Percentiles rank a stretch among this genome's conserved stretches.
Evolutionary conservation across 2,329 filamentous ascomycete genomes (phyloP).

Genomic region (Aspergillus aculeatus): DNA sequence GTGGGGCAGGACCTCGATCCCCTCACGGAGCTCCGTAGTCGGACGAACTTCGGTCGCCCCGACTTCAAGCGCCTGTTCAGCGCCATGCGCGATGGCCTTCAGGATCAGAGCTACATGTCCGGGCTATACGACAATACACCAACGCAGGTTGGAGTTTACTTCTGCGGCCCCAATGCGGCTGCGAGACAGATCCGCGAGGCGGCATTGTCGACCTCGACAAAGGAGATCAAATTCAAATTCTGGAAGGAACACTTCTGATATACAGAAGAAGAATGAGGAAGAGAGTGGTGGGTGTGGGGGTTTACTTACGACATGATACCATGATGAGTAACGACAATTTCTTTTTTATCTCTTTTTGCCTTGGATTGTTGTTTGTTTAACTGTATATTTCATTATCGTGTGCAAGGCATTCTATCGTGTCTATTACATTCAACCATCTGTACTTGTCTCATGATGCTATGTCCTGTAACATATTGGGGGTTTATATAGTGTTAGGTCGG

Average conservation of each 20-base stretch:
- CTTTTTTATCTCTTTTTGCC: conserved; percentile 2
- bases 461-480: conserved; percentile 13
- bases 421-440: conserved; percentile 6
- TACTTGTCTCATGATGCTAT: conserved; percentile 5
- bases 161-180: conserved; percentile 81
- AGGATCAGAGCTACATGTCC: conserved; percentile 79
- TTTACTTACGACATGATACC: conserved; percentile 1
- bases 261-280: neutral
- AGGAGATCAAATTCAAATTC: conserved; percentile 89
- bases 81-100: conserved; percentile 83
- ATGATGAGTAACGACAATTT: conserved; percentile 25
- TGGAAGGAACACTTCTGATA: conserved; percentile 85
- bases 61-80: conserved; percentile 80
- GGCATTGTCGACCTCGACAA: conserved; percentile 67
- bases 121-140: conserved; percentile 73
- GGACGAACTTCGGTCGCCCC: conserved; percentile 92
- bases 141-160: conserved; percentile 94
- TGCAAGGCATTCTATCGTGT: neutral
- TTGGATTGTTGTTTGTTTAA: neutral
- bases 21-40: conserved; percentile 81
- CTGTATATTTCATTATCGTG: too few relatives aligned
- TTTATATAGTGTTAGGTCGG: neutral
- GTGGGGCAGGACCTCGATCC: conserved; percentile 87
- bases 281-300: neutral
- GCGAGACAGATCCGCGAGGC: conserved; percentile 84